Conservation (phyloP, 1,139 yeast species). For the Debaryomycetaceae sp. region DNA sequence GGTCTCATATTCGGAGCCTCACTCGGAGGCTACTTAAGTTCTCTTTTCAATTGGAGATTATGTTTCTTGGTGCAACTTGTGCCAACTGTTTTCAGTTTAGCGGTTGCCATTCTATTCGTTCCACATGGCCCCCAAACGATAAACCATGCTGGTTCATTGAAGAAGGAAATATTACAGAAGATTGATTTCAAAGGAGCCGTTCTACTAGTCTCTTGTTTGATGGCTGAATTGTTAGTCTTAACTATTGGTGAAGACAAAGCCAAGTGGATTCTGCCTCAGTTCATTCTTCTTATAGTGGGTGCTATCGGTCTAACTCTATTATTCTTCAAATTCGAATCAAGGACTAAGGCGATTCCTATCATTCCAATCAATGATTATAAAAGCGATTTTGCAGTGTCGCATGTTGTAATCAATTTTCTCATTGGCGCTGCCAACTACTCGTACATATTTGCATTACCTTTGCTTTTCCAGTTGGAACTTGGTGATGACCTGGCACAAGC, state of each 20-base stretch:
- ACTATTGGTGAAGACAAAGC: constrained; percentile 22
- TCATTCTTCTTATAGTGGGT: constrained; percentile 10
- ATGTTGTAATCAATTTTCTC: constrained; percentile 26
- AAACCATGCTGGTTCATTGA: background rate
- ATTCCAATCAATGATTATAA: constrained; percentile 30
- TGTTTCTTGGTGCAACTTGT: constrained; percentile 16
- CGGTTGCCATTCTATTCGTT: constrained; percentile 11
- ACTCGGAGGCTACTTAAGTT: constrained; percentile 21
- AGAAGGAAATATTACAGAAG: constrained; percentile 5
- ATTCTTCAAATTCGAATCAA: constrained; percentile 19
- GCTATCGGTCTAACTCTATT: constrained; percentile 10
- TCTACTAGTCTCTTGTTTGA: constrained; percentile 19
- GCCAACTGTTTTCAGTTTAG: constrained; percentile 14
- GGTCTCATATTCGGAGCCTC: constrained; percentile 26
- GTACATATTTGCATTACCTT: constrained; percentile 35
- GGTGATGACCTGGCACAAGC: constrained; percentile 25
- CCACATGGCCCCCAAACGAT: constrained; percentile 2
- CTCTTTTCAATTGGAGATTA: constrained; percentile 27
- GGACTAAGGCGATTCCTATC: constrained; percentile 31
- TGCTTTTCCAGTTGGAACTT: constrained; percentile 32
- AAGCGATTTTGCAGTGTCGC: constrained; percentile 18
- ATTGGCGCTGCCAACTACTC: constrained; percentile 38
- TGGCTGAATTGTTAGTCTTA: constrained; percentile 24
- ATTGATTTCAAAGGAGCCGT: constrained; percentile 20
- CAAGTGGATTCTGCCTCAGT: constrained; percentile 15